A percentile compares a stretch with the other conserved stretches of the same genome.
phyloP scores from a whole-genome alignment of 495 filamentous ascomycete genomes.

The Xylona heveae region DNA sequence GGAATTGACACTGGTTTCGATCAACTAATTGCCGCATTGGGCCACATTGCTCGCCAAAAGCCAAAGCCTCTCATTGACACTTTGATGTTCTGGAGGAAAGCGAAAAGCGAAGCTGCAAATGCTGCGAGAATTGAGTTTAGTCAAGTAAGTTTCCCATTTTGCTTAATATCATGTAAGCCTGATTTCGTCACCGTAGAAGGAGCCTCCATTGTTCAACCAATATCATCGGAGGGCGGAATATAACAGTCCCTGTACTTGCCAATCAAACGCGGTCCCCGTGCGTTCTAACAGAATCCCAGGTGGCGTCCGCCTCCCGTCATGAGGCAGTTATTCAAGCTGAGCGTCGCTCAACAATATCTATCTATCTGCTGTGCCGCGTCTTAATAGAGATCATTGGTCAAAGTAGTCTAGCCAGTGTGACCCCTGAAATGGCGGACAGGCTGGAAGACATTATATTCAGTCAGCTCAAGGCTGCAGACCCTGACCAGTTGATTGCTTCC shows the following conservation, averaged over 20 bases:
- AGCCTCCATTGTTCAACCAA: conserved; percentile 4
- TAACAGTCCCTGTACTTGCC: no score
- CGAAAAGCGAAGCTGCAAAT: conserved; percentile 70
- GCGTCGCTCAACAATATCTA: conserved; percentile 72
- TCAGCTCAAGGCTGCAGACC: conserved; percentile 72
- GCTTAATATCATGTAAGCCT: conserved; percentile 1
- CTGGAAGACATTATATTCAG: conserved; percentile 88
- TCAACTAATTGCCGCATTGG: conserved; percentile 79
- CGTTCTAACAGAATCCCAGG: no score
- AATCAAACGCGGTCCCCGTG: no score
- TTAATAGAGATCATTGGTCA: conserved; percentile 86
- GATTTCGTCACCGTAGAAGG: conserved; percentile 9
- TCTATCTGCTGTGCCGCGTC: conserved; percentile 85
- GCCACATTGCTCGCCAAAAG: conserved; percentile 81
- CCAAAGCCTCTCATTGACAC: conserved; percentile 92
- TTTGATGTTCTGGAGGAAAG: conserved; percentile 92
- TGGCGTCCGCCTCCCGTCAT: conserved; percentile 33
- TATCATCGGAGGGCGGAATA: no score
- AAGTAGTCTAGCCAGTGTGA: conserved; percentile 61
- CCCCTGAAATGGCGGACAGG: conserved; percentile 69
- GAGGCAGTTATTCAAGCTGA: conserved; percentile 57
- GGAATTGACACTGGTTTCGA: conserved; percentile 84
- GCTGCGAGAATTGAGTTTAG: conserved; percentile 36
- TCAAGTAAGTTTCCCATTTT: conserved; percentile 23
- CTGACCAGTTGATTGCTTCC: conserved; percentile 55